These are phyloP conservation scores for Kandelia obovata DNA, from an alignment of 345 rosid genomes.

Conservation along the genomic window DNA sequence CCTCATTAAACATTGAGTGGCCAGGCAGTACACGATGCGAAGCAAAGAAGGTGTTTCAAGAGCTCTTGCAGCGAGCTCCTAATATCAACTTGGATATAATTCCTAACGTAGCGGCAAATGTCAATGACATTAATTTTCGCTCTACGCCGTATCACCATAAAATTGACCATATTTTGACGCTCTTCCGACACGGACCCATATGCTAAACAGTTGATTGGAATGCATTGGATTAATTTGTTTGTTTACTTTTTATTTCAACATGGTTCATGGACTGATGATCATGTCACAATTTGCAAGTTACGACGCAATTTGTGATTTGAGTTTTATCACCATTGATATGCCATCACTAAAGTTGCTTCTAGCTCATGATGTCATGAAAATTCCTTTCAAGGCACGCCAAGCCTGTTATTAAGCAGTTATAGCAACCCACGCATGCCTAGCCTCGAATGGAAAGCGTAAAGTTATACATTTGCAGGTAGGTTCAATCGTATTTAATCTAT, in stretches of 20 bases:
- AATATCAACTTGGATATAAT: not conserved
- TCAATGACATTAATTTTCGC: not conserved
- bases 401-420: not conserved
- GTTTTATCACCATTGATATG: constrained; percentile 14
- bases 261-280: not conserved
- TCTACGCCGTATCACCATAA: not conserved
- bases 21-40: too few relatives aligned
- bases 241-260: not conserved
- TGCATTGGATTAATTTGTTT: not conserved
- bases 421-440: not conserved
- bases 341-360: constrained; percentile 1
- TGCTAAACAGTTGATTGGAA: not conserved
- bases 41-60: too few relatives aligned
- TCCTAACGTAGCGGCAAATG: not conserved
- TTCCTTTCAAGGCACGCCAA: constrained; percentile 1
- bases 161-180: not conserved
- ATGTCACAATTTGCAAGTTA: not conserved
- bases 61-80: too few relatives aligned
- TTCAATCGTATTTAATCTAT: too few relatives aligned
- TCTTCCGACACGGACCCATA: not conserved
- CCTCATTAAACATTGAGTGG: too few relatives aligned
- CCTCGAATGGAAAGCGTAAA: too few relatives aligned
- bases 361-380: constrained; percentile 5
- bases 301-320: constrained; percentile 1
- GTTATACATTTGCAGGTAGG: too few relatives aligned